Percentiles rank a stretch among this genome's conserved stretches.
phyloP scores from a whole-genome alignment of 176 grass and related monocot genomes.

The Cocos nucifera region DNA sequence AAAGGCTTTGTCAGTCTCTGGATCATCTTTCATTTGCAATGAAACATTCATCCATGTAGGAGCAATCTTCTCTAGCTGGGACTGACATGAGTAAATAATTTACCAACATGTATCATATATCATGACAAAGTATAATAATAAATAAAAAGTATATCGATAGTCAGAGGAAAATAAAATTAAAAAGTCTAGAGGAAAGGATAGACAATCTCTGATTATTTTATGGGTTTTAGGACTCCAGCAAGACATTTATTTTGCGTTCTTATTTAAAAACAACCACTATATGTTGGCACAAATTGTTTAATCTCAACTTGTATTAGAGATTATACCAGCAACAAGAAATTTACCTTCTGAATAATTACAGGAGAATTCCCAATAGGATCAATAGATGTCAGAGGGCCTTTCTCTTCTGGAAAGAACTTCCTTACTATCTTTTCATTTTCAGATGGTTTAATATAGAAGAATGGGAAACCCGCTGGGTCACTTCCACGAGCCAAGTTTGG shows the following conservation, averaged over 20 bases:
- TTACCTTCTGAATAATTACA: slow-evolving; percentile 80
- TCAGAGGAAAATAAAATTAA: slow-evolving; percentile 2
- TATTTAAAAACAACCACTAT: too few species aligned
- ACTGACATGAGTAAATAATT: too few species aligned
- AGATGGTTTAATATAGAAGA: slow-evolving; percentile 87
- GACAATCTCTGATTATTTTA: too few species aligned
- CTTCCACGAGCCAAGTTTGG: slow-evolving; percentile 75
- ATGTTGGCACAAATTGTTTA: too few species aligned
- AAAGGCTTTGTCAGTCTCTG: slow-evolving; percentile 75
- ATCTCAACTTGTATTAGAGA: too few species aligned
- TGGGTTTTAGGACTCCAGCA: too few species aligned
- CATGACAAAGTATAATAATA: too few species aligned
- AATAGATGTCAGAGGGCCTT: slow-evolving; percentile 62
- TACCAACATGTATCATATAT: too few species aligned
- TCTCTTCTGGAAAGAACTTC: slow-evolving; percentile 65
- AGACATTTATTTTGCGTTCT: too few species aligned
- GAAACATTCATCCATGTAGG: slow-evolving; percentile 97
- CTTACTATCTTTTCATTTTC: slow-evolving; percentile 61
- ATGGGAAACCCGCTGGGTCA: slow-evolving; percentile 64
- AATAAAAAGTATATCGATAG: too few species aligned
- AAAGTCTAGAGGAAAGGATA: background rate
- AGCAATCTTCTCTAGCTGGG: slow-evolving; percentile 44
- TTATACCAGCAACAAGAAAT: too few species aligned
- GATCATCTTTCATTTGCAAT: slow-evolving; percentile 82
- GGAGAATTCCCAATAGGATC: slow-evolving; percentile 98